Percentiles rank a stretch among this genome's conserved stretches.
Evolutionary conservation across 352 stramenopile genomes (phyloP).

Genomic region (Elongisporangium anandrum): DNA sequence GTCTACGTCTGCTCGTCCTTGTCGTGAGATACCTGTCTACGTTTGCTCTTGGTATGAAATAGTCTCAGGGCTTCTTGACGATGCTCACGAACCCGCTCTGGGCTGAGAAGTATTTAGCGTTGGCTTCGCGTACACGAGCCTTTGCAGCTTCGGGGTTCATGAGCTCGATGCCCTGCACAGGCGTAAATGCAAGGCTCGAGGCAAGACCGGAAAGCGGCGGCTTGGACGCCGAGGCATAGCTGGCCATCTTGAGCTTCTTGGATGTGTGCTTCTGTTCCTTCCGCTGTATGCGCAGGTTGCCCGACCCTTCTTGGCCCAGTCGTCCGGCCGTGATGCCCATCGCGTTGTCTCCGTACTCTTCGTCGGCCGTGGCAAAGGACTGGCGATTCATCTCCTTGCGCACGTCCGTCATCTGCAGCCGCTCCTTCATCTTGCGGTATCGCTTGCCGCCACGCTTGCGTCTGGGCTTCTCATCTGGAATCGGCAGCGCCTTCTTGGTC

Average conservation of each 20-base stretch:
- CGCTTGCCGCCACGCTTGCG: slow-evolving; percentile 93
- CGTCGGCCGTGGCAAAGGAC: slow-evolving; percentile 90
- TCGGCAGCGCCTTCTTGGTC: slow-evolving; percentile 96
- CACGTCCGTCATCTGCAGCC: slow-evolving; percentile 96
- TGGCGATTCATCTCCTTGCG: slow-evolving; percentile 96
- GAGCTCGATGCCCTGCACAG: slow-evolving; percentile 95
- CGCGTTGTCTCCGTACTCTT: slow-evolving; percentile 97
- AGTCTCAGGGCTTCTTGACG: slow-evolving; percentile 62
- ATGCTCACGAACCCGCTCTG: slow-evolving; percentile 95
- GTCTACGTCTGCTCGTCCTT: not conserved
- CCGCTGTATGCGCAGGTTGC: slow-evolving; percentile 78
- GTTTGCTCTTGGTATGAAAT: not conserved
- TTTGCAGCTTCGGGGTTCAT: slow-evolving; percentile 96
- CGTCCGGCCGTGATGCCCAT: slow-evolving; percentile 96
- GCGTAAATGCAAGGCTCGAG: slow-evolving; percentile 97
- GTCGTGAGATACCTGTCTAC: no score
- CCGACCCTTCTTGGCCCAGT: slow-evolving; percentile 86
- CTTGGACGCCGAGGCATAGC: slow-evolving; percentile 52
- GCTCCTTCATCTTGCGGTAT: slow-evolving; percentile 97
- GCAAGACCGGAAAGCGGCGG: slow-evolving; percentile 85
- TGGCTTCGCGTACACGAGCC: slow-evolving; percentile 89
- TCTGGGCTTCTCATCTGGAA: slow-evolving; percentile 93
- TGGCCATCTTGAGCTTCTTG: slow-evolving; percentile 92
- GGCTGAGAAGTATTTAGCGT: slow-evolving; percentile 97
- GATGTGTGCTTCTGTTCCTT: slow-evolving; percentile 91